These are phyloP conservation scores for Mortierella sp. DNA, from an alignment of 371 early-diverging fungal genomes.

Conservation along the genomic window DNA sequence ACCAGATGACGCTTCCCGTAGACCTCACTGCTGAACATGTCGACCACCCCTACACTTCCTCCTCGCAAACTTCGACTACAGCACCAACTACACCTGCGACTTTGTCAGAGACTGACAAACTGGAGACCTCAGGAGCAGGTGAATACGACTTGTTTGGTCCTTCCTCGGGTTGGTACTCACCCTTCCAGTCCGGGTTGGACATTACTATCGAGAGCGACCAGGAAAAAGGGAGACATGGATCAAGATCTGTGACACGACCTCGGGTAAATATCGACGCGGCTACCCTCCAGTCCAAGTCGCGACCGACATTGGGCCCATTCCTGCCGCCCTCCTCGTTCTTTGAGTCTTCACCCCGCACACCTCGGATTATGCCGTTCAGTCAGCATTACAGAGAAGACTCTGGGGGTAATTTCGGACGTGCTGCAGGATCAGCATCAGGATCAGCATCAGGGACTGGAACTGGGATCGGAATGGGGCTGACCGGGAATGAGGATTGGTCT, in stretches of 20 bases:
- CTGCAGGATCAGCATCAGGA: background rate
- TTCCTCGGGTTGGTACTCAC: slow-evolving; percentile 54
- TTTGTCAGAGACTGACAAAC: background rate
- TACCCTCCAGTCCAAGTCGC: background rate
- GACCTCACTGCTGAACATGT: background rate
- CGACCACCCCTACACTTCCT: background rate
- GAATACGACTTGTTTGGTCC: slow-evolving; percentile 25
- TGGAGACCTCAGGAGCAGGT: background rate
- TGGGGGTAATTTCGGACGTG: background rate
- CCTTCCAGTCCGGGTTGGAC: slow-evolving; percentile 54
- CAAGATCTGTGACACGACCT: slow-evolving; percentile 21
- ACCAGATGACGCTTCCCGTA: slow-evolving; percentile 10
- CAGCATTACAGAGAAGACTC: slow-evolving; percentile 21
- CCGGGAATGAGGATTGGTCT: slow-evolving; percentile 36
- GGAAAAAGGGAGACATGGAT: slow-evolving; percentile 35
- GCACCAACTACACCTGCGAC: background rate
- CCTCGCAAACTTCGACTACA: background rate
- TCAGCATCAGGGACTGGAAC: background rate
- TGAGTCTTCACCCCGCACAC: slow-evolving; percentile 48
- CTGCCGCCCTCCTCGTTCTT: slow-evolving; percentile 47
- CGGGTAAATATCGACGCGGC: slow-evolving; percentile 19
- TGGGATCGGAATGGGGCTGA: background rate
- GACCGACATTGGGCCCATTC: slow-evolving; percentile 21
- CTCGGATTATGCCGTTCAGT: slow-evolving; percentile 54
- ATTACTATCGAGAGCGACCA: slow-evolving; percentile 53